Conservation (phyloP, 2,329 filamentous ascomycete species). For the Microdochium paspali region DNA sequence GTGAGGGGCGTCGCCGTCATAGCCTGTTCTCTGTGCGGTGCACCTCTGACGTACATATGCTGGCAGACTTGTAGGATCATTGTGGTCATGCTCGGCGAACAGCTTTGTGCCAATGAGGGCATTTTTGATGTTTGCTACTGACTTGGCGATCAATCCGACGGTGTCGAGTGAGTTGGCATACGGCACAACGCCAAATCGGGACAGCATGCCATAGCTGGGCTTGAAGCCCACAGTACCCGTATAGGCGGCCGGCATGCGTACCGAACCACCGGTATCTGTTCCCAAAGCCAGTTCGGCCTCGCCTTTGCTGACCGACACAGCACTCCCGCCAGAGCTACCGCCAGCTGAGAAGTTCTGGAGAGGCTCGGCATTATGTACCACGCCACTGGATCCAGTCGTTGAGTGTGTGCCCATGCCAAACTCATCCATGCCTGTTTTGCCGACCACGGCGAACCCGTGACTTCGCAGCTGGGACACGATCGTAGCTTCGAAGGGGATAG, state of each 20-base stretch:
- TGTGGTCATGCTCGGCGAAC: conserved; percentile 48
- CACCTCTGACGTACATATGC: conserved; percentile 41
- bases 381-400: conserved; percentile 55
- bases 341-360: conserved; percentile 51
- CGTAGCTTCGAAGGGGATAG: conserved; percentile 73
- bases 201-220: conserved; percentile 82
- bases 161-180: conserved; percentile 93
- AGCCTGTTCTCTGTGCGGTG: conserved; percentile 17
- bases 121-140: conserved; percentile 38
- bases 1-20: conserved; percentile 10
- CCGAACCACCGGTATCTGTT: conserved; percentile 87
- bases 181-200: conserved; percentile 75
- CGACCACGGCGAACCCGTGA: conserved; percentile 54
- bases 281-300: conserved; percentile 60
- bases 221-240: conserved; percentile 80
- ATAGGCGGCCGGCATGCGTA: conserved; percentile 81
- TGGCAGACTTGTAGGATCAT: conserved; percentile 68
- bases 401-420: conserved; percentile 92
- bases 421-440: conserved; percentile 91
- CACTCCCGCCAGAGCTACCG: conserved; percentile 90
- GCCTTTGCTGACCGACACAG: conserved; percentile 64
- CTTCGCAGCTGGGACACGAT: conserved; percentile 60
- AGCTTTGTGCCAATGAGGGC: conserved; percentile 41
- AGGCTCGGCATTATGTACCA: conserved; percentile 45
- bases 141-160: conserved; percentile 63